phyloP scores from a whole-genome alignment of 495 filamentous ascomycete species.

The Thermochaetoides thermophila region DNA sequence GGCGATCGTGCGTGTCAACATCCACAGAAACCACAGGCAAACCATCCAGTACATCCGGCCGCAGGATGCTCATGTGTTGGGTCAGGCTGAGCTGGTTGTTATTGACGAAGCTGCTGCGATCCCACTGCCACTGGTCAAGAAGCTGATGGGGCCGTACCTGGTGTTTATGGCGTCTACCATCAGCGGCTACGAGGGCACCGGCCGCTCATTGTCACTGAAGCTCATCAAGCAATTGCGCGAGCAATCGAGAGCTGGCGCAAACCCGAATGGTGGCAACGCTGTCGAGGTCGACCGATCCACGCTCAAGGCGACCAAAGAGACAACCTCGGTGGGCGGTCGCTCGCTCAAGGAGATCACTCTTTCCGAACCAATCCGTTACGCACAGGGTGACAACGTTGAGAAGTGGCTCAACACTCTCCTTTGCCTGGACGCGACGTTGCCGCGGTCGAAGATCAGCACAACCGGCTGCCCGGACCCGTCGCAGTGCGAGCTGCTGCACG shows the following conservation, averaged over 20 bases:
- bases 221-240: conserved; percentile 95
- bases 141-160: conserved; percentile 93
- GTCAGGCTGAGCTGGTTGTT: conserved; percentile 89
- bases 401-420: conserved; percentile 92
- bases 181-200: conserved; percentile 97
- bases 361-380: conserved; percentile 87
- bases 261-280: conserved; percentile 36
- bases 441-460: conserved; percentile 55
- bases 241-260: conserved; percentile 52
- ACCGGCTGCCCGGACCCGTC: conserved; percentile 81
- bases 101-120: conserved; percentile 98
- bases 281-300: conserved; percentile 60
- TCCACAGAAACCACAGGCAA: conserved; percentile 89
- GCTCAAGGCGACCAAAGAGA: conserved; percentile 49
- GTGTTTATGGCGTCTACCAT: conserved; percentile 99
- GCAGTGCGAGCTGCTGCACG: conserved; percentile 76
- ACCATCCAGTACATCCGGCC: conserved; percentile 98
- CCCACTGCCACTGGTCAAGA: conserved; percentile 78
- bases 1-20: conserved; percentile 91
- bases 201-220: conserved; percentile 86
- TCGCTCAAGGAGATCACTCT: conserved; percentile 88
- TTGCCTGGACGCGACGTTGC: conserved; percentile 81
- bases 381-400: conserved; percentile 79
- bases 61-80: conserved; percentile 84
- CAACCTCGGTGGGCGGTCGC: conserved; percentile 50